Conservation (phyloP, 495 filamentous ascomycete genomes). For the Baudoinia panamericana region DNA sequence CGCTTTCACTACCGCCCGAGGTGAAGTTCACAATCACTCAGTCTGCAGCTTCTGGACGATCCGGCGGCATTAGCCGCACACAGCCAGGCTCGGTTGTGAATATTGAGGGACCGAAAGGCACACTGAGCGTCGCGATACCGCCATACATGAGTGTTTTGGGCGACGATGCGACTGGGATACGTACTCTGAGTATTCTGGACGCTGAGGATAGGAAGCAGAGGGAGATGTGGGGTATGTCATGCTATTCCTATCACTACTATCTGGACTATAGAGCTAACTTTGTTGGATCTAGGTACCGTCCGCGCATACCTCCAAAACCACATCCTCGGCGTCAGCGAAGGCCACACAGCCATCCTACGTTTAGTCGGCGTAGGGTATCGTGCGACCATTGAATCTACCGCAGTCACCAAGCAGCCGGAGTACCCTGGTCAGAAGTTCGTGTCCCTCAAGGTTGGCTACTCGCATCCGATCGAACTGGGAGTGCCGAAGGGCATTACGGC, state of each 20-base stretch:
- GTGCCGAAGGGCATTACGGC: constrained; percentile 75
- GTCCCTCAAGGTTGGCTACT: constrained; percentile 86
- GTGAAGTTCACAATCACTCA: constrained; percentile 54
- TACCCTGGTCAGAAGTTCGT: constrained; percentile 80
- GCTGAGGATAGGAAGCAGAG: constrained; percentile 54
- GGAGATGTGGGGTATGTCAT: constrained; percentile 88
- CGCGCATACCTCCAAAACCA: constrained; percentile 81
- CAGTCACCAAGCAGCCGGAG: constrained; percentile 49
- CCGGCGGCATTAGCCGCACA: constrained; percentile 39
- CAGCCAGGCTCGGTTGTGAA: constrained; percentile 48
- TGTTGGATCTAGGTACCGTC: constrained; percentile 52
- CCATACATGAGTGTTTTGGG: constrained; percentile 57
- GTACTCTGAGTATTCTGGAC: constrained; percentile 54
- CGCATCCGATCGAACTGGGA: constrained; percentile 80
- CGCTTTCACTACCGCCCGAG: constrained; percentile 71
- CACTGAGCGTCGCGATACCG: constrained; percentile 59
- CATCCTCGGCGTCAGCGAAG: constrained; percentile 87
- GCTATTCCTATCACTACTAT: background rate
- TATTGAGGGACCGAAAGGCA: constrained; percentile 63
- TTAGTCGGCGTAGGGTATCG: constrained; percentile 95
- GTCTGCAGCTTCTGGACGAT: constrained; percentile 38
- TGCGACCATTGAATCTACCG: constrained; percentile 65
- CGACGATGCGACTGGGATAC: constrained; percentile 46
- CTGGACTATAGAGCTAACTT: too few relatives aligned
- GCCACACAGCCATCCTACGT: constrained; percentile 81